Evolutionary conservation across 139 green algal genomes (phyloP).

Genomic region (Dunaliella primolecta): DNA sequence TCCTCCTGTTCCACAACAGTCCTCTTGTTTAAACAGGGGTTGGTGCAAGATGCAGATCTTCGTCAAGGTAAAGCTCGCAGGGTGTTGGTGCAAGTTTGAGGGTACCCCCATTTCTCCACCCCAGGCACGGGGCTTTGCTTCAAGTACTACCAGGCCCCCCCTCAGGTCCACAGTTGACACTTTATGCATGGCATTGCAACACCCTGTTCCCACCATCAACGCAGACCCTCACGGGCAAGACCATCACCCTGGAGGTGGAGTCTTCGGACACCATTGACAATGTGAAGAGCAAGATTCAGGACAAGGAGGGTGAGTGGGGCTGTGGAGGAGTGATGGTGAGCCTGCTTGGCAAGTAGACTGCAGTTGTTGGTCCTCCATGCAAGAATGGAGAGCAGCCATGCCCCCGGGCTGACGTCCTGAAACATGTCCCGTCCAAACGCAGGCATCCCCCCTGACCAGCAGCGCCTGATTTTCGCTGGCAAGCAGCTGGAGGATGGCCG

Average conservation of each 20-base stretch:
- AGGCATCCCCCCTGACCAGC: too few relatives aligned
- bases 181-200: too few relatives aligned
- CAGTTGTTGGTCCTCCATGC: too few relatives aligned
- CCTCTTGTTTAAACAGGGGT: background rate
- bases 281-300: conserved; percentile 94
- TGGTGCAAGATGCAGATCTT: conserved; percentile 5
- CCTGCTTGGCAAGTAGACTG: background rate
- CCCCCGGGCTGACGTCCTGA: background rate
- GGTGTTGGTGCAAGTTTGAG: background rate
- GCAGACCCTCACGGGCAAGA: conserved; percentile 36
- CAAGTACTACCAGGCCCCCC: background rate
- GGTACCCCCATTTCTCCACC: background rate
- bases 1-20: too few relatives aligned
- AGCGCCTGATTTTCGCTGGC: too few relatives aligned
- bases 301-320: conserved; percentile 80
- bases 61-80: conserved; percentile 9
- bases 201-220: background rate
- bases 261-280: conserved; percentile 85
- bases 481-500: background rate
- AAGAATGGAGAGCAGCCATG: too few relatives aligned
- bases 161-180: too few relatives aligned
- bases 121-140: background rate
- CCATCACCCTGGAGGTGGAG: conserved; percentile 68
- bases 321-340: background rate
- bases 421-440: too few relatives aligned